These are phyloP conservation scores for Breviolum minutum DNA, from an alignment of 73 alveolate species.

Conservation along the genomic window DNA sequence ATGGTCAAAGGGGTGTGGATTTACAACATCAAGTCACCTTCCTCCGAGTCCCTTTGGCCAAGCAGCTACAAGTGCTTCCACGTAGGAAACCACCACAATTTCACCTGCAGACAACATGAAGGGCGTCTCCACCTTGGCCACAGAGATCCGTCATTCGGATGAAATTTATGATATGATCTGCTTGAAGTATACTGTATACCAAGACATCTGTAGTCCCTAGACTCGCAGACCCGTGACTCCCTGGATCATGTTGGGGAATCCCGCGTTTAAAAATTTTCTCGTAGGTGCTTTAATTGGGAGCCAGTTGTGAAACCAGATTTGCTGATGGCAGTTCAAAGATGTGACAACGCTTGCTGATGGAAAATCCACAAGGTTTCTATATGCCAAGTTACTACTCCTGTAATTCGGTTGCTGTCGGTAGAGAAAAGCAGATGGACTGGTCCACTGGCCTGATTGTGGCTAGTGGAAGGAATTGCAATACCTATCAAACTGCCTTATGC, in stretches of 20 bases:
- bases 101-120: neutral
- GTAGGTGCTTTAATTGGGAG: too few relatives aligned
- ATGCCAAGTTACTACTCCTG: neutral
- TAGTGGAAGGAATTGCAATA: neutral
- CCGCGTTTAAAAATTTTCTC: too few relatives aligned
- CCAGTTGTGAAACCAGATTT: too few relatives aligned
- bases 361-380: too few relatives aligned
- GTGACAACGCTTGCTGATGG: too few relatives aligned
- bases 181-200: too few relatives aligned
- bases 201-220: too few relatives aligned
- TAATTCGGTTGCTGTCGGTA: neutral
- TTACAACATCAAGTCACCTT: neutral
- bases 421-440: neutral
- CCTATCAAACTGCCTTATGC: too few relatives aligned
- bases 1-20: too few relatives aligned
- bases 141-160: neutral
- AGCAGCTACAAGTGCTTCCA: neutral
- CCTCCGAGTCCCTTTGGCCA: neutral
- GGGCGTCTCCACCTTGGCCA: conserved; percentile 1
- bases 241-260: too few relatives aligned
- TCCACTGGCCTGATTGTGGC: neutral
- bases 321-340: too few relatives aligned
- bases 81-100: neutral
- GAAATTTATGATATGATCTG: neutral
- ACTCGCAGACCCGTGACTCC: too few relatives aligned